Evolutionary conservation across 2,329 filamentous ascomycete genomes (phyloP).

Genomic region (Dactylonectria macrodidyma): DNA sequence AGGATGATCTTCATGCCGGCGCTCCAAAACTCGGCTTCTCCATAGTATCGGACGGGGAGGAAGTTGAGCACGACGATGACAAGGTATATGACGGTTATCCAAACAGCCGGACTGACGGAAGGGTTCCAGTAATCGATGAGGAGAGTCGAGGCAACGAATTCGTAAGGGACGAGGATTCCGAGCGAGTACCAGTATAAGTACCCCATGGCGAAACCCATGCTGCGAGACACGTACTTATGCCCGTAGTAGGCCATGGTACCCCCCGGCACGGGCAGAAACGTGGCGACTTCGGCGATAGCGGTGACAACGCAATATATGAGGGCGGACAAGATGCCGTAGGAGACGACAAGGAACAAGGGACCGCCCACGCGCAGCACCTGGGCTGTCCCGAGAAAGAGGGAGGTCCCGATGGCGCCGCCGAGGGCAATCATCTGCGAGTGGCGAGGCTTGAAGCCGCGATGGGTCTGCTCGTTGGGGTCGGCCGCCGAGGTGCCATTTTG

Average conservation of each 20-base stretch:
- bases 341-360: conserved; percentile 59
- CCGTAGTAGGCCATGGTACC: conserved; percentile 44
- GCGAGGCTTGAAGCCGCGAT: conserved; percentile 17
- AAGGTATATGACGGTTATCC: conserved; percentile 45
- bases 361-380: conserved; percentile 38
- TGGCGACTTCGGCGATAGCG: conserved; percentile 52
- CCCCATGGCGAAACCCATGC: conserved; percentile 55
- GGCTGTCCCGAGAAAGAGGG: conserved; percentile 1
- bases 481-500: not conserved
- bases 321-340: conserved; percentile 65
- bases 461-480: not conserved
- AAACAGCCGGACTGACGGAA: conserved; percentile 33
- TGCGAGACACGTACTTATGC: conserved; percentile 47
- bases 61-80: conserved; percentile 70
- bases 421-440: conserved; percentile 17
- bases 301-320: conserved; percentile 71
- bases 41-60: conserved; percentile 69
- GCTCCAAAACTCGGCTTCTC: conserved; percentile 75
- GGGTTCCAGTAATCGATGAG: conserved; percentile 43
- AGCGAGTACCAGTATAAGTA: conserved; percentile 60
- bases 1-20: conserved; percentile 72
- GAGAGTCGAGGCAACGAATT: conserved; percentile 37
- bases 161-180: conserved; percentile 29
- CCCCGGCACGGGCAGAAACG: conserved; percentile 43
- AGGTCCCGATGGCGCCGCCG: conserved; percentile 14